Evolutionary conservation across 208 protist genomes (phyloP), one percentile per base, ranked within the genome.

Genomic region (Leishmania arabica): DNA sequence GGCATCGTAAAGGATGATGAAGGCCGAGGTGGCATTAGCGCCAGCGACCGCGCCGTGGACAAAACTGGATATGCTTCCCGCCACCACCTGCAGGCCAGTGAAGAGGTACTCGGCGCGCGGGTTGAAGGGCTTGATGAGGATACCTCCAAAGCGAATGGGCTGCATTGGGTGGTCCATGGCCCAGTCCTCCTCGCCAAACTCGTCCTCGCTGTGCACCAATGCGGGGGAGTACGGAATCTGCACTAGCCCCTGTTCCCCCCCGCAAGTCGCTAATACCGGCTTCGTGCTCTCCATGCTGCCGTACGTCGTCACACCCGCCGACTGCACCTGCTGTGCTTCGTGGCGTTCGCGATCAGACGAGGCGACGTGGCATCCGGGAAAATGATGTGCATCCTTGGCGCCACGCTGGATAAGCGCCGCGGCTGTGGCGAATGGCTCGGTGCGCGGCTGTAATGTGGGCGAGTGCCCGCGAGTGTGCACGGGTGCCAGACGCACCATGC

Each of bases 61-160:
- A 71, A 95, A 97, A 79, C 91, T 95, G 8, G 92, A 95, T 86
- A 97, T 95, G 79, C 91, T 93, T 40, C 93, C 93, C 0, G 93
- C 93, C 47, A 97, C 91, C 42, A 97, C 92, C 87, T 97, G 92
- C n/a, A 95, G 82, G 1, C 87, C 86, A 49, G 93, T 95, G 84
- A 95, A 97, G 69, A 97, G 88, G 81, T 91, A 95, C 89, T 97
- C 90, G 5, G 93, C 91, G 37, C 90, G 91, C 13, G 93, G 93
- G 84, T 95, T 97, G 85, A 97, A 97, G 34, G 91, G 90, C 75
- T 95, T 95, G 77, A 97, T 91, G 51, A 91, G 84, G 37, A 93
- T 71, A 54, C 89, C 91, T 42, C 90, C 87, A 79, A 96, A 93
- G 73, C 79, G 84, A 56, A 94, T 96, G 17, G 90, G 90, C 82